Base-by-base conservation (phyloP, 148 eudicot species). In the Heliosperma pusillum region DNA sequence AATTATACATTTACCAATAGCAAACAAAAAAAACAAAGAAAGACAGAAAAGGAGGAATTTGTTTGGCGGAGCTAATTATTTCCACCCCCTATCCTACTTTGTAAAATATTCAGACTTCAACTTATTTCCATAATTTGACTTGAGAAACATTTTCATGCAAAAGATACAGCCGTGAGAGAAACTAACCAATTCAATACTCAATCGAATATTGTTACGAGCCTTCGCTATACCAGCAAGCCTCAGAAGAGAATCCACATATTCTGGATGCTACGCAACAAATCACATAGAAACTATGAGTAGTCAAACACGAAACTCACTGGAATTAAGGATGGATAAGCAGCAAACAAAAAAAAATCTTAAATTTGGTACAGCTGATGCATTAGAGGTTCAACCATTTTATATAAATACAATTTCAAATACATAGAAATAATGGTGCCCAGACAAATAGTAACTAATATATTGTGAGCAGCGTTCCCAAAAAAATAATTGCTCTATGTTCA, bases 191-290 rank as follows among this genome's bases (percentile, higher is more conserved):
- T 90, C 90, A 83, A 88, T 88, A 86, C 99, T 90, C 26, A 89
- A 70, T 75, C 83, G 91, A 72, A 96, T 80, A 72, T 92, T 85
- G 85, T 89, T 92, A 72, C 88, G 91, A 78, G 94, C 84, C 86
- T 92, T 96, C 74, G 97, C 97, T 76, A 96, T 84, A 52, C 89
- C 85, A 81, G 99, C 97, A 62, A 96, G 94, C 83, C 99, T 87
- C 82, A 96, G 83, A 75, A 89, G 84, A 72, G 97, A 89, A 83
- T 96, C 97, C 63, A 86, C 83, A 78, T 96, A 96, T 25, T 92
- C 97, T 26, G 97, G 94, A 86, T 86, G 90, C 97, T 96, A 90
- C 29, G 68, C 72, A 52, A 73, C 70, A 72, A 30, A 65, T 33
- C 62, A 70, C n/a, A 62, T 19, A 42, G 12, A 25, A 64, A 70